Evolutionary conservation across 441 rosid genomes (phyloP).

Genomic region (Pelargonium myrrhifolium): DNA sequence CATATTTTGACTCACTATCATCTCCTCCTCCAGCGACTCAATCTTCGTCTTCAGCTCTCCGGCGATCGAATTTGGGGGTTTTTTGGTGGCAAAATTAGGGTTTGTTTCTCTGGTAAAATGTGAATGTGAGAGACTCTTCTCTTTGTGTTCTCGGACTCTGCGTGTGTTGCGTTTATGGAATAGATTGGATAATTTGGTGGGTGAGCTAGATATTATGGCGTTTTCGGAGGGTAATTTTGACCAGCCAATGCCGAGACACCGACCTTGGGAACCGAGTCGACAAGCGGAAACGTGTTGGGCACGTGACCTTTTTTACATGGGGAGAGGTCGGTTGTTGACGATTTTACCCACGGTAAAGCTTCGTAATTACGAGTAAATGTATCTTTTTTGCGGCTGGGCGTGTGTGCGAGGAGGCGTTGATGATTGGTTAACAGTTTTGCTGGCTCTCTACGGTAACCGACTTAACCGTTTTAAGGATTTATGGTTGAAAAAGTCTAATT

Average conservation of each 20-base stretch:
- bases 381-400: background rate
- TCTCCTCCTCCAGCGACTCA: constrained; percentile 7
- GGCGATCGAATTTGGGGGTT: background rate
- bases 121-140: background rate
- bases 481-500: background rate
- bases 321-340: background rate
- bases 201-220: background rate
- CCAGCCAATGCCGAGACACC: background rate
- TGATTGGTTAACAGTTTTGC: background rate
- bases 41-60: background rate
- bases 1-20: constrained; percentile 46
- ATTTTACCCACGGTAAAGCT: background rate
- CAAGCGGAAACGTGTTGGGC: background rate
- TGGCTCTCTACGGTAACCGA: background rate
- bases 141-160: background rate
- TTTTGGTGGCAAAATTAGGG: background rate
- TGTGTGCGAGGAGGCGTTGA: background rate
- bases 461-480: background rate
- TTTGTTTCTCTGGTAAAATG: background rate
- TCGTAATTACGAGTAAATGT: background rate
- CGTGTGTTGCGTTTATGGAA: background rate
- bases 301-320: background rate
- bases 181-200: background rate
- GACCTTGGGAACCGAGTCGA: background rate
- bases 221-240: background rate